These are phyloP conservation scores for Talaromyces wortmannii DNA, from an alignment of 495 filamentous ascomycete genomes.

Conservation along the genomic window DNA sequence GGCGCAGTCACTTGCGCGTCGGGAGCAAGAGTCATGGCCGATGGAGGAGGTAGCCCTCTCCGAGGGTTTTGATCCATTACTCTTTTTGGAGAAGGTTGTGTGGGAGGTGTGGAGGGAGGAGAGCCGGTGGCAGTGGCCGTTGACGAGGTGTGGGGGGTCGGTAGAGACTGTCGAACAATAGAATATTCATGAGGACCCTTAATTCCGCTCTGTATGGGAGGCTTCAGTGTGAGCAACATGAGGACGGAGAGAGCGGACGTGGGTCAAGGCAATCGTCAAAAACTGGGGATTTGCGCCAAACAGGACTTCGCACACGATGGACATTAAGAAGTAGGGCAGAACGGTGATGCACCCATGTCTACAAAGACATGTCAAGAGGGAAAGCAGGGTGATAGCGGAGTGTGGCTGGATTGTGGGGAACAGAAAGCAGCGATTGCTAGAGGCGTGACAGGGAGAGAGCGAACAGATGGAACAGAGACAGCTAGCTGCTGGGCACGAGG, in stretches of 20 bases:
- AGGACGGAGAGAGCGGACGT: background rate
- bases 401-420: background rate
- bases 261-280: too few relatives aligned
- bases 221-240: conserved; percentile 39
- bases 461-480: too few relatives aligned
- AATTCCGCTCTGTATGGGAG: conserved; percentile 29
- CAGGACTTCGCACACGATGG: too few relatives aligned
- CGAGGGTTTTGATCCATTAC: conserved; percentile 30
- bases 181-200: conserved; percentile 35
- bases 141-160: conserved; percentile 24
- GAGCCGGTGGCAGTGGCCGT: conserved; percentile 7
- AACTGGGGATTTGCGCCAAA: too few relatives aligned
- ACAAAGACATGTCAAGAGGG: background rate
- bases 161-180: conserved; percentile 21
- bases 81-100: conserved; percentile 10
- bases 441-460: background rate
- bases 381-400: background rate
- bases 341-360: background rate
- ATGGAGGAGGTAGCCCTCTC: conserved; percentile 29
- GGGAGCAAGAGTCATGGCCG: conserved; percentile 25
- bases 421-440: background rate
- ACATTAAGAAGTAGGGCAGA: background rate
- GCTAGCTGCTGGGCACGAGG: too few relatives aligned
- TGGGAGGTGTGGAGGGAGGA: conserved; percentile 11
- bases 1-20: conserved; percentile 22